Evolutionary conservation across 2,329 filamentous ascomycete genomes (phyloP).

Genomic region (Colletotrichum eleusines): DNA sequence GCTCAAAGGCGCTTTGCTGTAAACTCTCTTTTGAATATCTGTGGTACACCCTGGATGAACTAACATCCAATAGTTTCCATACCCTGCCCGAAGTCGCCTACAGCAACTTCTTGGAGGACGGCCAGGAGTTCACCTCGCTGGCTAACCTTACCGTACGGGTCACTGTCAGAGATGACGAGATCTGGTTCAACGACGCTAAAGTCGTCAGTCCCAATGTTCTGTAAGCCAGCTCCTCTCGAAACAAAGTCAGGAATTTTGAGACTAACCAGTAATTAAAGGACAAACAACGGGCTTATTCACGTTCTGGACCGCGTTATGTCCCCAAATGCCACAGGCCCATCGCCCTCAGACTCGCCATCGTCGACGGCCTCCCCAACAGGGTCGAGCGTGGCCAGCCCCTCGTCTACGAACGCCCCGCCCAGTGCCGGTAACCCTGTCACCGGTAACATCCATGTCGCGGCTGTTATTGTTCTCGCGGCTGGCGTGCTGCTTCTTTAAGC

Average conservation of each 20-base stretch:
- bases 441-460: slow-evolving; percentile 13
- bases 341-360: slow-evolving; percentile 7
- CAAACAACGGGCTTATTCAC: slow-evolving; percentile 46
- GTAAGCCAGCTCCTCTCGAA: slow-evolving; percentile 13
- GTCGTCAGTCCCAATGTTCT: slow-evolving; percentile 45
- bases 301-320: slow-evolving; percentile 45
- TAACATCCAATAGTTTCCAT: slow-evolving; percentile 39
- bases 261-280: slow-evolving; percentile 23
- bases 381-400: slow-evolving; percentile 2
- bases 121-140: slow-evolving; percentile 41
- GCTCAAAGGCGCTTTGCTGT: slow-evolving; percentile 43
- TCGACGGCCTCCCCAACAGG: slow-evolving; percentile 12
- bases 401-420: slow-evolving; percentile 8
- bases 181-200: slow-evolving; percentile 46
- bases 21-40: background rate
- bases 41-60: background rate
- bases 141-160: slow-evolving; percentile 41
- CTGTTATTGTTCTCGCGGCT: slow-evolving; percentile 29
- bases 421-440: slow-evolving; percentile 15
- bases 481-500: slow-evolving; percentile 17
- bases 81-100: slow-evolving; percentile 43
- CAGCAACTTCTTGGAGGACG: slow-evolving; percentile 42
- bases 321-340: slow-evolving; percentile 18
- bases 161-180: slow-evolving; percentile 42
- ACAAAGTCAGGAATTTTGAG: background rate